Conservation (phyloP, 1,284 basidiomycete species). For the Pyrrhoderma noxium region DNA sequence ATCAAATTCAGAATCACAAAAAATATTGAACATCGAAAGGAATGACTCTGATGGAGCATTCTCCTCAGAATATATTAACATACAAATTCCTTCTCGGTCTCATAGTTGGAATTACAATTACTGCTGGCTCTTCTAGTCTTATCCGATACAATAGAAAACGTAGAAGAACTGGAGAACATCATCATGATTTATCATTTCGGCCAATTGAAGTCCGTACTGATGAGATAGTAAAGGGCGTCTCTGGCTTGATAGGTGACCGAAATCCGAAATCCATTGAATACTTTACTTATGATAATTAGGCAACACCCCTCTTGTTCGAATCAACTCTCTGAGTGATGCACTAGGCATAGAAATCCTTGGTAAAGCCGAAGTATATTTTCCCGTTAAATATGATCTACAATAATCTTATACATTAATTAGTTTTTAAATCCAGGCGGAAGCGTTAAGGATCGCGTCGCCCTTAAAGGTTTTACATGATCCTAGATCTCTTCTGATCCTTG, state of each 20-base stretch:
- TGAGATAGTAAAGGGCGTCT: conserved; percentile 67
- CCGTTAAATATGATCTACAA: conserved; percentile 16
- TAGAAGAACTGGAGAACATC: conserved; percentile 28
- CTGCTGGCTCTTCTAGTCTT: conserved; percentile 55
- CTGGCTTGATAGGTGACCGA: conserved; percentile 72
- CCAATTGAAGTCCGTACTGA: conserved; percentile 74
- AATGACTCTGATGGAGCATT: not conserved
- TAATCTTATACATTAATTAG: conserved; percentile 31
- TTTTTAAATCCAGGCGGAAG: conserved; percentile 97
- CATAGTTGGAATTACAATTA: conserved; percentile 62
- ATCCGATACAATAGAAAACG: conserved; percentile 43
- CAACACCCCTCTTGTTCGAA: conserved; percentile 90
- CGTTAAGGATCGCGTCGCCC: conserved; percentile 93
- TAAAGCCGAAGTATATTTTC: conserved; percentile 73
- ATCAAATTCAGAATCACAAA: too few species aligned
- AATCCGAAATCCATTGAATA: not conserved
- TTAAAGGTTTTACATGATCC: conserved; percentile 55
- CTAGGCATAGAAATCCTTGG: conserved; percentile 92
- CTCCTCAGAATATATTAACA: conserved; percentile 13
- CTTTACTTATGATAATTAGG: conserved; percentile 47
- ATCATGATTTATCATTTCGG: conserved; percentile 38
- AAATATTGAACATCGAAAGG: not conserved
- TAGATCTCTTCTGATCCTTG: not conserved
- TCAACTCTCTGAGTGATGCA: conserved; percentile 84
- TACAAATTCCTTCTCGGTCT: conserved; percentile 56